phyloP scores from a whole-genome alignment of 1,139 yeast genomes.

The Taiozyma sp. region DNA sequence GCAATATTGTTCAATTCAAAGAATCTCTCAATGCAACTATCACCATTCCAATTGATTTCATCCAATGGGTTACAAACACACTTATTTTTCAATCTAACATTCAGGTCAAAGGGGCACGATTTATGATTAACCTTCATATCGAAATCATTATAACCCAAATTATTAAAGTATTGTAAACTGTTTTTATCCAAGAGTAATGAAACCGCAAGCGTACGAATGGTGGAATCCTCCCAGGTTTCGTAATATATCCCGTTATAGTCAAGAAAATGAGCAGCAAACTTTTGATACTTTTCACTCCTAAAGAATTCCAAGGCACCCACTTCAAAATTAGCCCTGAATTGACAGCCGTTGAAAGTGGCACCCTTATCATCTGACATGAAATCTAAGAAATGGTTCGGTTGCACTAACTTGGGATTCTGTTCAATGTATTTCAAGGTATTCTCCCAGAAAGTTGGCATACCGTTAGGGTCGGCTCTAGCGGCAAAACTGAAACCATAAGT shows the following conservation, averaged over 20 bases:
- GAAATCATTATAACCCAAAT: conserved; percentile 40
- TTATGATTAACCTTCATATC: conserved; percentile 41
- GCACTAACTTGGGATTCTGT: conserved; percentile 39
- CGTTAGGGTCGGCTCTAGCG: conserved; percentile 47
- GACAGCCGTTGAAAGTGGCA: conserved; percentile 48
- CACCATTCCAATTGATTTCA: conserved; percentile 28
- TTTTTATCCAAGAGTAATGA: conserved; percentile 40
- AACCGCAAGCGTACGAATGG: conserved; percentile 53
- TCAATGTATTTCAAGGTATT: conserved; percentile 45
- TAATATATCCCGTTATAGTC: conserved; percentile 50
- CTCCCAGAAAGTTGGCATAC: conserved; percentile 57
- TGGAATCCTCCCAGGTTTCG: conserved; percentile 64
- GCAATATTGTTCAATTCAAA: conserved; percentile 24
- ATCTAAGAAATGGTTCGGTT: conserved; percentile 41
- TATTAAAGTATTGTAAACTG: conserved; percentile 47
- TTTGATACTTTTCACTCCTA: conserved; percentile 41
- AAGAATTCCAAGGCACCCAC: conserved; percentile 50
- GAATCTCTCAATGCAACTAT: conserved; percentile 28
- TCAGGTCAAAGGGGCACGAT: conserved; percentile 50
- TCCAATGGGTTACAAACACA: conserved; percentile 48
- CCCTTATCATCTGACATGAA: conserved; percentile 53
- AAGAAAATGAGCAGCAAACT: conserved; percentile 44
- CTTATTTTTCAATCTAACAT: conserved; percentile 36
- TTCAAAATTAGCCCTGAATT: conserved; percentile 56
- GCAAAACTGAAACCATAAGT: conserved; percentile 63